A percentile compares a stretch with the other conserved stretches of the same genome.
These are phyloP conservation scores for Karstenula rhodostoma DNA, from an alignment of 2,329 filamentous ascomycete species.

Conservation along the genomic window DNA sequence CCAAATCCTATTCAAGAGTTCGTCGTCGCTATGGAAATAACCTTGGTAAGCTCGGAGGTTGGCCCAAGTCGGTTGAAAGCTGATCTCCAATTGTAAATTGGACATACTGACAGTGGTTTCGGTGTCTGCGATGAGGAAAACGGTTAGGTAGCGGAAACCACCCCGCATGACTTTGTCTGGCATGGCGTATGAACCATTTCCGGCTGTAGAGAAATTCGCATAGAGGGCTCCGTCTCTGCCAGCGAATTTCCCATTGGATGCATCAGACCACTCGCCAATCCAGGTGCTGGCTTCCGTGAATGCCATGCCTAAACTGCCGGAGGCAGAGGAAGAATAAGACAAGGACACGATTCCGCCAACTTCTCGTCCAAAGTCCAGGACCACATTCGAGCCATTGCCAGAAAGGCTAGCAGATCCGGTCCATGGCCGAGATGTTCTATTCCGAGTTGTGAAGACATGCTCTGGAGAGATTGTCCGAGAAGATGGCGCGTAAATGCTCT, in stretches of 20 bases:
- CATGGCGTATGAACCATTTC: conserved; percentile 53
- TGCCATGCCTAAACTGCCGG: conserved; percentile 49
- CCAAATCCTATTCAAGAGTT: conserved; percentile 56
- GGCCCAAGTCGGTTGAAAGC: conserved; percentile 61
- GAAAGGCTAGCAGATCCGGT: conserved; percentile 39
- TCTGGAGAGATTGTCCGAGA: conserved; percentile 60
- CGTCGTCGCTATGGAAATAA: conserved; percentile 44
- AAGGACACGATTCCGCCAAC: conserved; percentile 65
- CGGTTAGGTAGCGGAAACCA: conserved; percentile 63
- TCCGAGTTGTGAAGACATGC: conserved; percentile 51
- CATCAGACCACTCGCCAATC: conserved; percentile 54
- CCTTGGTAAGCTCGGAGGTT: conserved; percentile 52
- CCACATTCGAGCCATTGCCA: conserved; percentile 61
- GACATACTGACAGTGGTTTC: conserved; percentile 49
- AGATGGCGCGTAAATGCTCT: conserved; percentile 64
- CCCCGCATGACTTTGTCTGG: conserved; percentile 57
- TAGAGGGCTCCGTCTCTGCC: conserved; percentile 57
- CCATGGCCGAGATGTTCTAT: conserved; percentile 40
- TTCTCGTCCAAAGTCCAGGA: conserved; percentile 67
- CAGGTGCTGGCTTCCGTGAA: conserved; percentile 55
- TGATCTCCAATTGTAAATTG: conserved; percentile 54
- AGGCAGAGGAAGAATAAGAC: conserved; percentile 55
- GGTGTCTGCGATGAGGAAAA: conserved; percentile 52
- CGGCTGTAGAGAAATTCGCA: conserved; percentile 48
- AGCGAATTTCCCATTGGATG: conserved; percentile 51